Evolutionary conservation across 805 yeast species (phyloP), one percentile per base, ranked within the genome.

Genomic region (Candida sithepensis): DNA sequence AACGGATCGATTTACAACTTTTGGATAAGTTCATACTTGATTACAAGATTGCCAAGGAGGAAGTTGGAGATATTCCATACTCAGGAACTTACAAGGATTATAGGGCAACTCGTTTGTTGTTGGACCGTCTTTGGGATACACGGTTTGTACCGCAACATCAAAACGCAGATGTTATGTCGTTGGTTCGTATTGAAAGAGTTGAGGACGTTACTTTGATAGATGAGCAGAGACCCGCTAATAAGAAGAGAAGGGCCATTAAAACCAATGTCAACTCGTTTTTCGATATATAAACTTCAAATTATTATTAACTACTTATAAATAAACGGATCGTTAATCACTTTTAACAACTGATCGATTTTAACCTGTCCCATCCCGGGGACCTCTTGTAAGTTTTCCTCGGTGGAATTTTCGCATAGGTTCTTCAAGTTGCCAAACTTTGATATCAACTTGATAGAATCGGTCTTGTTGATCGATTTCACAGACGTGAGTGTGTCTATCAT

Each of bases 361-460:
- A 71, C 65, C 3, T 68, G 66, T 0, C 84, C 84, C 58, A 79
- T 61, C 0, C 84, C 84, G 33, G 68, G 73, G 8, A 78, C 67
- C 19, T 54, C 71, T 47, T 50, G 61, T 50, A 65, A 55, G 2
- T 49, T 59, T 40, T 48, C 58, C 33, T 61, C 63, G 24, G 41
- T 67, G 42, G 53, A 71, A 50, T 51, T 58, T 59, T 46, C 54
- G 34, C 75, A 76, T 18, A 78, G 63, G 26, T 70, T 65, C 41
- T 66, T 66, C 41, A 78, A 65, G 8, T 70, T 68, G 39, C 74
- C 74, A 52, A 70, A 76, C 50, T 75, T 76, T 6, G 81, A 77
- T 23, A 78, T 61, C 47, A 78, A 56, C 47, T 75, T 77, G 20
- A 73, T 68, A 16, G 79, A 77, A 53, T 79, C 82, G 0, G 83